Evolutionary conservation across 2,329 filamentous ascomycete species (phyloP).

Genomic region (Pseudogymnoascus sp.): DNA sequence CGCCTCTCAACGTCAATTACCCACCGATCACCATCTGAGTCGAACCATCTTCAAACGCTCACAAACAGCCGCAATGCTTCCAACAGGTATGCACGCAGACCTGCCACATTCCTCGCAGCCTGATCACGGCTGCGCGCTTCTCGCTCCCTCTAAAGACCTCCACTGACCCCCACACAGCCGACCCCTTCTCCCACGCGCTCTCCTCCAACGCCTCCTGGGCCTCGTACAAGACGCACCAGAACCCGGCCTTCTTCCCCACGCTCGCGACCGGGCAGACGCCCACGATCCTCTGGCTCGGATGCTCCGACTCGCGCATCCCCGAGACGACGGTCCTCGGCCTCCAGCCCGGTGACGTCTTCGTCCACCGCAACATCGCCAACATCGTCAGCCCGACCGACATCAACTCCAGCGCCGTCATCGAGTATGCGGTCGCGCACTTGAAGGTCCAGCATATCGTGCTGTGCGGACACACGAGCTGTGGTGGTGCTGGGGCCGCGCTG

Average conservation of each 20-base stretch:
- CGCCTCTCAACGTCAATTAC: slow-evolving; percentile 8
- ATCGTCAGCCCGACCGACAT: slow-evolving; percentile 68
- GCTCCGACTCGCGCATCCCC: slow-evolving; percentile 76
- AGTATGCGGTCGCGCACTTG: slow-evolving; percentile 67
- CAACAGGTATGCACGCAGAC: slow-evolving; percentile 4
- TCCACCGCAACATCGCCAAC: slow-evolving; percentile 87
- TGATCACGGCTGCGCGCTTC: not conserved
- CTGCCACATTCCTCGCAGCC: not conserved
- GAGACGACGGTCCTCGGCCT: slow-evolving; percentile 74
- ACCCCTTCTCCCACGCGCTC: slow-evolving; percentile 54
- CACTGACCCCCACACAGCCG: slow-evolving; percentile 31
- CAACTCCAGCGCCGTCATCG: slow-evolving; percentile 65
- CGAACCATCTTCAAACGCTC: not conserved
- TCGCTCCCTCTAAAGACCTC: not conserved
- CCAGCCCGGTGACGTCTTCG: slow-evolving; percentile 76
- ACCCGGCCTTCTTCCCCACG: slow-evolving; percentile 63
- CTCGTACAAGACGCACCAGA: slow-evolving; percentile 51
- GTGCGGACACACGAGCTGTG: slow-evolving; percentile 61
- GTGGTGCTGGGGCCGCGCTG: slow-evolving; percentile 55
- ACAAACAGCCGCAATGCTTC: not conserved
- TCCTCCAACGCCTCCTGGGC: slow-evolving; percentile 65
- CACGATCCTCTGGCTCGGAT: slow-evolving; percentile 72
- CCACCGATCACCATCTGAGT: not conserved
- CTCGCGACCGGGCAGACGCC: slow-evolving; percentile 60
- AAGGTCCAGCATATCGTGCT: slow-evolving; percentile 64